Conservation (phyloP, 352 stramenopile genomes). For the Phytophthora litchii region DNA sequence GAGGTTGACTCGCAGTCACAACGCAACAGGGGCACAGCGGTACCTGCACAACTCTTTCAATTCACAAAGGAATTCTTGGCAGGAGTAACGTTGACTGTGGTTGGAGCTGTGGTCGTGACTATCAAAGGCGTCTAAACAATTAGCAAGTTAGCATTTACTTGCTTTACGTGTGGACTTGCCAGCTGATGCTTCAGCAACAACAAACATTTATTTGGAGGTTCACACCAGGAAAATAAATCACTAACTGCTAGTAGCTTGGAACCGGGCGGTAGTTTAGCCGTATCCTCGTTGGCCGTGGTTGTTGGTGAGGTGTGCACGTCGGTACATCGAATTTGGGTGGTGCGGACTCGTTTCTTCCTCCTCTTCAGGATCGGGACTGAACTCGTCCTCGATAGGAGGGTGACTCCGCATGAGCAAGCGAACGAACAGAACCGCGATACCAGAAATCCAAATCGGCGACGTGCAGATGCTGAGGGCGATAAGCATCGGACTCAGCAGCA, state of each 20-base stretch:
- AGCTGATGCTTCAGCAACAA: neutral
- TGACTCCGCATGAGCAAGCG: conserved; percentile 47
- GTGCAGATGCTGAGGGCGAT: conserved; percentile 81
- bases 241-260: conserved; percentile 31
- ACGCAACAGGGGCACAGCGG: neutral
- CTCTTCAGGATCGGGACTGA: conserved; percentile 43
- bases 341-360: conserved; percentile 45
- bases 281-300: conserved; percentile 32
- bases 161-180: no score
- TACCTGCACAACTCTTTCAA: conserved; percentile 31
- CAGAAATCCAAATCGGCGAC: conserved; percentile 77
- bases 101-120: conserved; percentile 40
- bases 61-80: conserved; percentile 58
- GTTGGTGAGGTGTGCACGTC: conserved; percentile 44
- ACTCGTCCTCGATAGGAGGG: conserved; percentile 42
- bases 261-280: conserved; percentile 19
- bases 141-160: no score
- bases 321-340: conserved; percentile 60
- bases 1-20: conserved; percentile 1
- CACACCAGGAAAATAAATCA: conserved; percentile 37
- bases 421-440: conserved; percentile 59
- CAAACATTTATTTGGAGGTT: conserved; percentile 1
- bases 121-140: conserved; percentile 41
- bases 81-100: conserved; percentile 18
- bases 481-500: conserved; percentile 76